A percentile compares a stretch with the other conserved stretches of the same genome.
Conservation (phyloP, 306 rosid species). For the Biancaea sappan region DNA sequence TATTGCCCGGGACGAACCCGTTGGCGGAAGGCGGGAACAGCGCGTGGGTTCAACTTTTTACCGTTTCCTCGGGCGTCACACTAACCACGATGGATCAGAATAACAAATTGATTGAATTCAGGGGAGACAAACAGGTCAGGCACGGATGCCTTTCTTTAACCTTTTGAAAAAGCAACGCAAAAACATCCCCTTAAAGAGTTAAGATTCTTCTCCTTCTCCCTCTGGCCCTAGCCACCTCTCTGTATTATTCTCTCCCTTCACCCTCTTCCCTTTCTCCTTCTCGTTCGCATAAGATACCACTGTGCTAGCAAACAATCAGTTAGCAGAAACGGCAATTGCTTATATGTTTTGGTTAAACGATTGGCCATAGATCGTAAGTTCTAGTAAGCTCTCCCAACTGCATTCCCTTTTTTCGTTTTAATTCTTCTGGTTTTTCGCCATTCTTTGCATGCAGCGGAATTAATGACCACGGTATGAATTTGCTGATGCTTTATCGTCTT, state of each 20-base stretch:
- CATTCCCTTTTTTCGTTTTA: constrained; percentile 43
- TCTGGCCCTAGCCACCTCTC: background rate
- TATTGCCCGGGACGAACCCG: background rate
- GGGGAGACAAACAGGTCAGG: constrained; percentile 67
- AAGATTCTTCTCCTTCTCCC: constrained; percentile 48
- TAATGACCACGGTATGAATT: constrained; percentile 18
- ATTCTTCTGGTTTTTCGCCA: constrained; percentile 25
- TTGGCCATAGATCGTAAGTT: constrained; percentile 42
- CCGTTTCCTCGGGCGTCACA: background rate
- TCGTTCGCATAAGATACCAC: background rate
- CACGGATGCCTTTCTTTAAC: constrained; percentile 33
- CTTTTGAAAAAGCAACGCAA: constrained; percentile 60
- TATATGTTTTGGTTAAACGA: constrained; percentile 39
- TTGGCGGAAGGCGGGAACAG: constrained; percentile 34
- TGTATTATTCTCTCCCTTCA: background rate
- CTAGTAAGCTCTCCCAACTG: constrained; percentile 18
- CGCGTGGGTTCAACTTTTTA: constrained; percentile 49
- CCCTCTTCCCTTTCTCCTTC: constrained; percentile 28
- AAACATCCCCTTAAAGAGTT: constrained; percentile 35
- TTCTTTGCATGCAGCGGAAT: constrained; percentile 40
- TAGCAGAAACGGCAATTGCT: background rate
- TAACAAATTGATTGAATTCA: constrained; percentile 40
- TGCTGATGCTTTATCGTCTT: constrained; percentile 7
- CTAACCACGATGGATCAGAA: constrained; percentile 18
- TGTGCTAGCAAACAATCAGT: background rate